Evolutionary conservation across 345 rosid species (phyloP).

Genomic region (Acer campestre): DNA sequence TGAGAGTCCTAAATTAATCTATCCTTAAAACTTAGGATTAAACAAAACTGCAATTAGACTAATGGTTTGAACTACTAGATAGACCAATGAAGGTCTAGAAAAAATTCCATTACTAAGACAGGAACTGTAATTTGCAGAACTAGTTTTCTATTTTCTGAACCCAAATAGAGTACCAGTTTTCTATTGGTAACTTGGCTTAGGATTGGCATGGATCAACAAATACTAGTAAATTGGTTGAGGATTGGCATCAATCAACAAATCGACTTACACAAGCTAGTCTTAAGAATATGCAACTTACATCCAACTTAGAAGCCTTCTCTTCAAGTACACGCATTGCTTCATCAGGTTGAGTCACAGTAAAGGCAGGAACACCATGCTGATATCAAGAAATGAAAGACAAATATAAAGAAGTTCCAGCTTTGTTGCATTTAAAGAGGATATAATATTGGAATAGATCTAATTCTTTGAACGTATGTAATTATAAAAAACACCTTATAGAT

Average conservation of each 20-base stretch:
- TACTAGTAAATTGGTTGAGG: not conserved
- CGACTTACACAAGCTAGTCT: not conserved
- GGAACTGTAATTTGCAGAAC: not conserved
- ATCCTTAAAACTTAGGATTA: not conserved
- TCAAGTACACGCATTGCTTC: constrained; percentile 96
- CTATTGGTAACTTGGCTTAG: not conserved
- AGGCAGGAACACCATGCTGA: constrained; percentile 83
- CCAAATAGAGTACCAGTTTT: not conserved
- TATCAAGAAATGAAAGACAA: constrained; percentile 18
- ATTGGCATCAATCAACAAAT: not conserved
- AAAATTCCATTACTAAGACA: not conserved
- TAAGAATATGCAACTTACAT: constrained; percentile 52
- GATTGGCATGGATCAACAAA: constrained; percentile 5
- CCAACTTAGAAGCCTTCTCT: constrained; percentile 66
- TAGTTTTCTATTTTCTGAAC: not conserved
- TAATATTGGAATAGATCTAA: constrained; percentile 17
- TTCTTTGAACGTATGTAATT: constrained; percentile 11
- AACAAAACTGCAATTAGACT: constrained; percentile 1
- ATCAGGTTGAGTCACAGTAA: constrained; percentile 91
- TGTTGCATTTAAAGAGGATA: not conserved
- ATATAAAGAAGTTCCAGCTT: not conserved
- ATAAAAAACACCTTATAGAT: constrained; percentile 75
- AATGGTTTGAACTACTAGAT: not conserved
- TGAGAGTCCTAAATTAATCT: not conserved
- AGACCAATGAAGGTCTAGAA: not conserved